phyloP scores from a whole-genome alignment of 164 flowering plant species.

The Stephania yunnanensis region DNA sequence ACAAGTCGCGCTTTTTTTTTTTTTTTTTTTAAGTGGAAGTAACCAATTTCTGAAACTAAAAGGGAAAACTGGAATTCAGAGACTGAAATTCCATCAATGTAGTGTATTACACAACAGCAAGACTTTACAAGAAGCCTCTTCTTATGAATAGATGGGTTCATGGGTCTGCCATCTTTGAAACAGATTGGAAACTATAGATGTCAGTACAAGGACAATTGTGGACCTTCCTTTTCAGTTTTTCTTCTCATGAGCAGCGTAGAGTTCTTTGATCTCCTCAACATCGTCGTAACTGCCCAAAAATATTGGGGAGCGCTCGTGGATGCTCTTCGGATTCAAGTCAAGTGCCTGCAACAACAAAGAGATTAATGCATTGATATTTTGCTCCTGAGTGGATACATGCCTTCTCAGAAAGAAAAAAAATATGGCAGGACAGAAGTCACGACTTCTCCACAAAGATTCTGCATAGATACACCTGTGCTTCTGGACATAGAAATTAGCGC shows the following conservation, averaged over 20 bases:
- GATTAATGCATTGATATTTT: neutral
- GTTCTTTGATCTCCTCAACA: conserved; percentile 84
- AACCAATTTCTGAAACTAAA: neutral
- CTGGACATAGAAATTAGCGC: neutral
- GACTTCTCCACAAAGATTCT: neutral
- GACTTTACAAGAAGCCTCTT: conserved; percentile 15
- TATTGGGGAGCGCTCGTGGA: conserved; percentile 91
- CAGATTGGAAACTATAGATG: neutral
- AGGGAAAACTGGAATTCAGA: neutral
- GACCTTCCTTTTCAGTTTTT: conserved; percentile 10
- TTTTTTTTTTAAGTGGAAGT: neutral
- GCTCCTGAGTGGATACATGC: neutral
- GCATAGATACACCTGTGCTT: neutral
- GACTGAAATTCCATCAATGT: conserved; percentile 10
- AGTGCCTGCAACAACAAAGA: conserved; percentile 55
- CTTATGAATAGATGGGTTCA: conserved; percentile 5
- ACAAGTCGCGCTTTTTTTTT: too few species aligned
- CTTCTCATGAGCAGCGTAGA: conserved; percentile 61
- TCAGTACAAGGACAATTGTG: neutral
- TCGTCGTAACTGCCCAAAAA: conserved; percentile 96
- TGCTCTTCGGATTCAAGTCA: conserved; percentile 74
- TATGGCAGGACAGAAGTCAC: neutral
- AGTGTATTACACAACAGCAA: conserved; percentile 11
- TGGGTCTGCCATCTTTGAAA: neutral
- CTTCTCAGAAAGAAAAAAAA: neutral